Conservation (phyloP, 208 protist genomes). For the Trypanosoma theileri region DNA sequence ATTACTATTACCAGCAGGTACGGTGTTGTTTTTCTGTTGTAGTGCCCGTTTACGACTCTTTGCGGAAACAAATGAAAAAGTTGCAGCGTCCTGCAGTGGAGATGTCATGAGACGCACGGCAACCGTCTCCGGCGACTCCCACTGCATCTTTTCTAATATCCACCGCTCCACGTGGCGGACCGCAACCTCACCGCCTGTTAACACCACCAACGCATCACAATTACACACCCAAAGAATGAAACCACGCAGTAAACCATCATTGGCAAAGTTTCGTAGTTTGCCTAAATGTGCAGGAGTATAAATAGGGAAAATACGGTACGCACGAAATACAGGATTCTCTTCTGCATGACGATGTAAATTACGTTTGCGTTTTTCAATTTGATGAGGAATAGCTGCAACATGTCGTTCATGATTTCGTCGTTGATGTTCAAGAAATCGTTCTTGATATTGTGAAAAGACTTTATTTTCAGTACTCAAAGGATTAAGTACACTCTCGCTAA, state of each 20-base stretch:
- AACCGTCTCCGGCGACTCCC: constrained; percentile 62
- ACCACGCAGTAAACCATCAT: constrained; percentile 73
- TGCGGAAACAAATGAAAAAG: constrained; percentile 51
- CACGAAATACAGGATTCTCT: constrained; percentile 58
- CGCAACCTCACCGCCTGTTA: constrained; percentile 68
- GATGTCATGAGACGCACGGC: constrained; percentile 52
- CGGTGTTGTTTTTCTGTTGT: neutral
- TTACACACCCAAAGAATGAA: constrained; percentile 63
- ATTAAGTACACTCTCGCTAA: constrained; percentile 67
- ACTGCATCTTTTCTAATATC: constrained; percentile 77
- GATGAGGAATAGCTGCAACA: constrained; percentile 67
- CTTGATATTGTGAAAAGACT: constrained; percentile 71
- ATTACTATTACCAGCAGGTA: constrained; percentile 11
- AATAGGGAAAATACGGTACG: constrained; percentile 73
- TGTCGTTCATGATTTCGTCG: constrained; percentile 79
- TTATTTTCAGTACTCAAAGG: constrained; percentile 61
- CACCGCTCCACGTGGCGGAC: constrained; percentile 76
- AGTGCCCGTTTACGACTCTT: constrained; percentile 12
- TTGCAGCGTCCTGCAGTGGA: constrained; percentile 49
- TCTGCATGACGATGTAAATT: constrained; percentile 55
- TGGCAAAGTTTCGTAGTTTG: constrained; percentile 77
- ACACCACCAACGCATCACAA: constrained; percentile 68
- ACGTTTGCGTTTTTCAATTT: constrained; percentile 65
- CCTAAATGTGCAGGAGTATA: constrained; percentile 56
- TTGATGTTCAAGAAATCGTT: constrained; percentile 77